Percentiles rank a stretch among this genome's conserved stretches.
phyloP scores from a whole-genome alignment of 129 eudicot species.

The Flaveria trinervia region DNA sequence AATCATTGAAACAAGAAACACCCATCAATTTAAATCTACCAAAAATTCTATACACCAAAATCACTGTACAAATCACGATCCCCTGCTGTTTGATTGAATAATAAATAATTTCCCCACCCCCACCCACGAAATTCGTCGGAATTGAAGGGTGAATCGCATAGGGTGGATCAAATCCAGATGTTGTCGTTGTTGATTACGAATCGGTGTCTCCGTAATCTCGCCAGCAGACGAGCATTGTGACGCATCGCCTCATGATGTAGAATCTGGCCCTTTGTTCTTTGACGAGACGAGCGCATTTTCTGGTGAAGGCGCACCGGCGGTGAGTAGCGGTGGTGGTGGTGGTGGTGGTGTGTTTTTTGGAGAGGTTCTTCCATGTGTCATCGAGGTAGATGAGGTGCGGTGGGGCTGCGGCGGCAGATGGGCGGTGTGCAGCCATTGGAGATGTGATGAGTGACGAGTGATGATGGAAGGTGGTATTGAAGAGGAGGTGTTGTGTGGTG shows the following conservation, averaged over 20 bases:
- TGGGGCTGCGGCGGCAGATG: constrained; percentile 10
- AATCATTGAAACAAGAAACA: constrained; percentile 16
- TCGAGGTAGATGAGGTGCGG: constrained; percentile 44
- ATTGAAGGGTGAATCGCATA: background rate
- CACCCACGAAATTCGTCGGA: constrained; percentile 28
- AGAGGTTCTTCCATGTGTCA: constrained; percentile 63
- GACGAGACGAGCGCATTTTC: constrained; percentile 67
- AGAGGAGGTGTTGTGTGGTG: background rate
- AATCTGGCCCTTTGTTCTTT: constrained; percentile 84
- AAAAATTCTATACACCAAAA: constrained; percentile 32
- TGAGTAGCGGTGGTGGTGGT: constrained; percentile 9
- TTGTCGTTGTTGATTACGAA: constrained; percentile 35
- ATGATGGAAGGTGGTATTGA: background rate
- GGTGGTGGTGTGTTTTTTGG: constrained; percentile 51
- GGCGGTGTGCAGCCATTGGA: background rate
- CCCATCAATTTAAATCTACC: constrained; percentile 24
- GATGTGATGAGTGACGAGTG: background rate
- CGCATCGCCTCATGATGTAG: constrained; percentile 78
- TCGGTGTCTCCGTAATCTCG: constrained; percentile 54
- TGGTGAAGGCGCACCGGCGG: constrained; percentile 63
- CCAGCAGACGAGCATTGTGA: constrained; percentile 81
- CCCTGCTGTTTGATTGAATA: background rate
- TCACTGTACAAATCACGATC: constrained; percentile 26
- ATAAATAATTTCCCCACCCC: constrained; percentile 18
- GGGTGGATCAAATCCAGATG: background rate